Evolutionary conservation across 1,284 basidiomycete species (phyloP), one percentile per base, ranked within the genome.

Genomic region (Gymnopus androsaceus): DNA sequence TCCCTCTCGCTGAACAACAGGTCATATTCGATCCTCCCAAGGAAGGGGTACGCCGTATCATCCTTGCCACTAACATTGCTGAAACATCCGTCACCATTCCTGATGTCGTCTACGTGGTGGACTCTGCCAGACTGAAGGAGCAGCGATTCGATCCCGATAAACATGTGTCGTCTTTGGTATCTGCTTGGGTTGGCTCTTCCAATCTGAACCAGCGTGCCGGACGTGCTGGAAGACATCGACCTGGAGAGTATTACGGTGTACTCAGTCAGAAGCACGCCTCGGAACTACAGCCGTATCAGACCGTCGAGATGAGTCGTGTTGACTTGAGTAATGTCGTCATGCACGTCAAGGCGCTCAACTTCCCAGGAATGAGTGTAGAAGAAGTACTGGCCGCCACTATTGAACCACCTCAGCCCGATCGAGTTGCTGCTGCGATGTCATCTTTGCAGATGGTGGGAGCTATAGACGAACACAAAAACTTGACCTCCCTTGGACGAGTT

Each of bases 11-110:
- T 2, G 95, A 98, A 64, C 95, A 98, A 69, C 92, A 95, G 68
- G 81, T 86, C 56, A 90, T 98, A 55, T 98, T 98, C 69, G 87
- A 89, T 19, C 89, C 92, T 3, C 88, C 93, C 14, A 79, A 85
- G 0, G 63, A 69, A 2, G 92, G 93, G 17, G 81, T 95, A 19
- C 87, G 95, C 59, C 85, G 94, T 17, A 80, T 98, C 67, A 96
- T 98, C 63, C 79, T 98, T 38, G 85, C 95, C 3, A 98, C 95
- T 45, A 98, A 98, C 72, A 96, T 98, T 58, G 96, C 95, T 12
- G 95, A 98, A 75, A 97, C 95, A 1, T 95, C 92, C 4, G 83
- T 98, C 63, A 98, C 95, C 1, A 98, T 98, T 62, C 95, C 95
- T 1, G 93, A 98, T 66, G 94, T 98, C 27, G 94, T 97, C 5